Base-by-base conservation (phyloP, 2,329 filamentous ascomycete genomes). In the Esteya vermicola region DNA sequence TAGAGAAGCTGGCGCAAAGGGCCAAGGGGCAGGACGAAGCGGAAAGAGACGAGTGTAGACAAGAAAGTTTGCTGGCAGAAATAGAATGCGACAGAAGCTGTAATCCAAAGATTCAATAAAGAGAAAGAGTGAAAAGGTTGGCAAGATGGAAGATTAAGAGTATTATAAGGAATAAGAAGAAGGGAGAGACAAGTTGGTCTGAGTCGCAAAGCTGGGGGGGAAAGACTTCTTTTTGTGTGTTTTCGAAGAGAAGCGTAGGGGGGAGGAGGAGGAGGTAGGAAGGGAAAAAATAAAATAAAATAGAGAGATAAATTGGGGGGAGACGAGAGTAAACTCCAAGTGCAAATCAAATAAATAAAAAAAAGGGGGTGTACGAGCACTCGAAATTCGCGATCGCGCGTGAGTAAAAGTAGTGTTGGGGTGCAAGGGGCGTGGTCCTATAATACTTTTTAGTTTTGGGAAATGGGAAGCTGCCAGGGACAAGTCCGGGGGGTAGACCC, bases 381-480 rank as follows among this genome's bases (percentile, higher is more conserved):
- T 19, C 10, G 21, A 33, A 25, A 22, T 26, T 40, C 43, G 43
- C 40, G 31, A 40, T 45, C 43, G 43, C 43, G 43, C 40, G 38
- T 45, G 40, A 33, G 33, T 38, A 42, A 42, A 41, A 38, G 13
- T 34, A 37, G 43, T 28, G 33, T 40, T 34, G 43, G 43, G 43
- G 39, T 34, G 34, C 21, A 19, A 22, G 38, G 39, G 37, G 40
- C 14, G 39, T 40, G 40, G 10, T 12, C 32, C 33, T 40, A 36
- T 36, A 19, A 21, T 22, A 19, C 31, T 38, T 40, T 34, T 16
- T 42, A 37, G n/a, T 27, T 36, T 33, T 45, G 37, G 43, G 43
- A 42, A 45, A 45, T 42, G 33, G 43, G 36, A 40, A 42, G 37
- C 33, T 42, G 43, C 40, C 43, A 44, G 43, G 43, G 27, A 40